Percentiles rank a stretch among this genome's conserved stretches.
These are phyloP conservation scores for Leccinum barrowsii DNA, from an alignment of 768 basidiomycete species.

Conservation along the genomic window DNA sequence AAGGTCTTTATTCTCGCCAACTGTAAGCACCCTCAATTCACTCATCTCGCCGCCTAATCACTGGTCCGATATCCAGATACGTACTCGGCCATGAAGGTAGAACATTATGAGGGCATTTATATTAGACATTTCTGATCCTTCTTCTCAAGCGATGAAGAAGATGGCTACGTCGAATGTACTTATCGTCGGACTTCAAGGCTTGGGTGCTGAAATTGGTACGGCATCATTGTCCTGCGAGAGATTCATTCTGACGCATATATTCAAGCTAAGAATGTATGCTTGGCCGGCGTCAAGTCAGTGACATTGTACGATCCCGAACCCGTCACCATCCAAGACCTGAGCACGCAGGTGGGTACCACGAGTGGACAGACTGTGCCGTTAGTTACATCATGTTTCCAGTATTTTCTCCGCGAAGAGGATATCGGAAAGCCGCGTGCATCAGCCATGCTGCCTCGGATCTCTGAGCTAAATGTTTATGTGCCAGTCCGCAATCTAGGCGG, in stretches of 20 bases:
- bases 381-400: constrained; percentile 46
- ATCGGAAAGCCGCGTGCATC: constrained; percentile 85
- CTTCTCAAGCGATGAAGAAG: constrained; percentile 87
- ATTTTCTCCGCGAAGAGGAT: constrained; percentile 88
- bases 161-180: constrained; percentile 97
- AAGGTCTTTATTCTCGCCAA: constrained; percentile 91
- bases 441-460: constrained; percentile 81
- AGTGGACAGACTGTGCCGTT: background rate
- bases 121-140: constrained; percentile 16
- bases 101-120: background rate
- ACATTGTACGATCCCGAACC: constrained; percentile 93
- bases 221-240: background rate
- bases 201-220: constrained; percentile 94
- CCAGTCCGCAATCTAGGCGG: constrained; percentile 88
- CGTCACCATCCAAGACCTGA: constrained; percentile 83
- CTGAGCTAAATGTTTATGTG: constrained; percentile 95
- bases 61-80: constrained; percentile 53
- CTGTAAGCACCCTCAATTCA: constrained; percentile 52
- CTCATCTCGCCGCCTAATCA: constrained; percentile 13
- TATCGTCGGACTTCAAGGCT: constrained; percentile 85
- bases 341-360: constrained; percentile 69
- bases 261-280: constrained; percentile 83
- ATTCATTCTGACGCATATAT: constrained; percentile 17
- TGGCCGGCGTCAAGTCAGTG: constrained; percentile 97
- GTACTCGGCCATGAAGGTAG: constrained; percentile 95